Conservation (phyloP, 106 monocot genomes). For the Acorus calamus region DNA sequence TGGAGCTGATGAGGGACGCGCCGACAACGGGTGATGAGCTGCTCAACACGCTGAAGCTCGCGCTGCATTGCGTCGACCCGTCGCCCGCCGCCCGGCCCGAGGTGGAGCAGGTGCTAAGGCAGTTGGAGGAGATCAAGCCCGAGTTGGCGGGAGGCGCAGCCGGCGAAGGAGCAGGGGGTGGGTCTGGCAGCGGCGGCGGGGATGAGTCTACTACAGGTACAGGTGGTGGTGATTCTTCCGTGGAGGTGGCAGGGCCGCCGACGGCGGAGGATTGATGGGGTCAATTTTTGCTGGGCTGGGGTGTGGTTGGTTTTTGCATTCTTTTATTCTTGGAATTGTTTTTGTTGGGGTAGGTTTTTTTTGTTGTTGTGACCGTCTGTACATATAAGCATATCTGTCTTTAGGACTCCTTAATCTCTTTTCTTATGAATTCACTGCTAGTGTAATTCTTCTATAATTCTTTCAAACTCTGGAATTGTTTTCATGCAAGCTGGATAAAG, state of each 20-base stretch:
- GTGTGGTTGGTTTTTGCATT: too few species aligned
- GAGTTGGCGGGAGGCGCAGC: constrained; percentile 11
- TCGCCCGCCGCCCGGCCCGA: constrained; percentile 63
- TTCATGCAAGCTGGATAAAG: too few species aligned
- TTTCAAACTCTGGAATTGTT: too few species aligned
- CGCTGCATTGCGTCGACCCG: constrained; percentile 74
- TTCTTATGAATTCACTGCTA: too few species aligned
- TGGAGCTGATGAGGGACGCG: constrained; percentile 65
- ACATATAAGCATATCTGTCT: too few species aligned
- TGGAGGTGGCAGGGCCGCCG: not conserved
- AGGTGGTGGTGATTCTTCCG: not conserved
- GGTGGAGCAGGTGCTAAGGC: constrained; percentile 45
- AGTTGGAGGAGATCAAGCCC: constrained; percentile 74
- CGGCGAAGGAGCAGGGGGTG: not conserved
- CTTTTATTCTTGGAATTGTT: too few species aligned
- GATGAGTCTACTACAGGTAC: not conserved
- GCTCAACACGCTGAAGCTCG: constrained; percentile 72
- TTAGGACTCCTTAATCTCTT: too few species aligned
- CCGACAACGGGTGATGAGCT: constrained; percentile 48
- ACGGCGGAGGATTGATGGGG: too few species aligned
- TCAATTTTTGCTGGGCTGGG: too few species aligned
- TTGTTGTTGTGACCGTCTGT: too few species aligned
- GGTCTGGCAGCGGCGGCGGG: not conserved
- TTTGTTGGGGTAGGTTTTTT: too few species aligned
- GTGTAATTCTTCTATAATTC: too few species aligned